phyloP scores from a whole-genome alignment of 1,284 basidiomycete genomes.

The Tilletia caries region DNA sequence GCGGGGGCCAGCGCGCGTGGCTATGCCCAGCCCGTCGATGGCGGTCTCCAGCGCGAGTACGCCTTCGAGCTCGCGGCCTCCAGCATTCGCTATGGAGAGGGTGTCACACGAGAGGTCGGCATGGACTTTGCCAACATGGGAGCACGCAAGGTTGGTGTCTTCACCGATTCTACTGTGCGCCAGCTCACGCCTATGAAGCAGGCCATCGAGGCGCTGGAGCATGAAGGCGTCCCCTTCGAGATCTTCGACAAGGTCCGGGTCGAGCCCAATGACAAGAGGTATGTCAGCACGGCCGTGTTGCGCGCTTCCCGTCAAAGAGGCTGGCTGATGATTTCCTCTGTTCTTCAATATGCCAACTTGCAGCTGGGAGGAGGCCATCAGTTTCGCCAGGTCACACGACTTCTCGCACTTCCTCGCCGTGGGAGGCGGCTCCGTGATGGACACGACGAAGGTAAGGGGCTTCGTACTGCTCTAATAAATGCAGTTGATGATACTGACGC shows the following conservation, averaged over 20 bases:
- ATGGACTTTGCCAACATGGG: constrained; percentile 67
- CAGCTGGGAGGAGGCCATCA: constrained; percentile 71
- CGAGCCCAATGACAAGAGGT: constrained; percentile 80
- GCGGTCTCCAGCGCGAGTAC: constrained; percentile 71
- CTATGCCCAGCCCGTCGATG: constrained; percentile 75
- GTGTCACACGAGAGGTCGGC: constrained; percentile 68
- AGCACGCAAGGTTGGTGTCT: constrained; percentile 73
- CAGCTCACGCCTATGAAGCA: constrained; percentile 77
- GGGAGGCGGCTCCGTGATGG: constrained; percentile 92
- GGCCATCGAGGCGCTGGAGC: constrained; percentile 74
- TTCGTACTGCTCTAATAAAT: neutral
- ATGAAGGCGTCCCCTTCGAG: constrained; percentile 72
- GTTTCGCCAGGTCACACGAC: constrained; percentile 77
- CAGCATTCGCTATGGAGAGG: constrained; percentile 62
- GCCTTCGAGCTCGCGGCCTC: constrained; percentile 95
- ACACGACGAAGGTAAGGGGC: constrained; percentile 73
- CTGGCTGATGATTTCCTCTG: neutral
- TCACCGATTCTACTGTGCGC: constrained; percentile 82
- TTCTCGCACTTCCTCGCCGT: constrained; percentile 76
- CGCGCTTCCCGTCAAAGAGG: neutral
- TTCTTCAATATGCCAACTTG: no score
- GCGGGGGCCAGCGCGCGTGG: constrained; percentile 32
- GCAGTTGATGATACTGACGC: no score
- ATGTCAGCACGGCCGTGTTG: constrained; percentile 22
- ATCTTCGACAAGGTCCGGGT: constrained; percentile 79